phyloP scores from a whole-genome alignment of 805 yeast species.

The Lachancea thermotolerans region DNA sequence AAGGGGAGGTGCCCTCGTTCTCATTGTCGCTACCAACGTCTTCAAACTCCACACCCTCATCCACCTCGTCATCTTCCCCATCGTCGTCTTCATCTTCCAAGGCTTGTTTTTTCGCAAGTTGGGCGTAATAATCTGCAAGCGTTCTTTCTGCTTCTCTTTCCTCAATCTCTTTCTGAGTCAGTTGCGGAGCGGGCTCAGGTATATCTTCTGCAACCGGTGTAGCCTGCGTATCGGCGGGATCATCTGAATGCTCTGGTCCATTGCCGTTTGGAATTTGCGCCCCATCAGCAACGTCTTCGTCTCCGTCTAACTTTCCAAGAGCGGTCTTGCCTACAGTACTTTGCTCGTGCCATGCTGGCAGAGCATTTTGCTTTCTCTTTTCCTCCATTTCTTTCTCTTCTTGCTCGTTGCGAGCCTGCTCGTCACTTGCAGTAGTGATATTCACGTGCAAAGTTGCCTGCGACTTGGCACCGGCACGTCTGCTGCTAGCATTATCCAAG shows the following conservation, averaged over 20 bases:
- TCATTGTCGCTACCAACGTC: conserved; percentile 15
- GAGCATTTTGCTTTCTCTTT: conserved; percentile 82
- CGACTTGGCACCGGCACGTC: conserved; percentile 51
- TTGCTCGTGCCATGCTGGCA: conserved; percentile 94
- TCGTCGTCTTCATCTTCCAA: conserved; percentile 55
- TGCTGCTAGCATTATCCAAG: conserved; percentile 36
- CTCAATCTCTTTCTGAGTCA: conserved; percentile 37
- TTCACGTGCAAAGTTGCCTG: conserved; percentile 87
- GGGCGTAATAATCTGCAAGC: conserved; percentile 66
- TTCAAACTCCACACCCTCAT: conserved; percentile 18
- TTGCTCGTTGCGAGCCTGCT: conserved; percentile 58
- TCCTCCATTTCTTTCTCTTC: conserved; percentile 59
- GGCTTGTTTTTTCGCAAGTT: conserved; percentile 63
- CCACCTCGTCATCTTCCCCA: conserved; percentile 40
- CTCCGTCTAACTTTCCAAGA: conserved; percentile 48
- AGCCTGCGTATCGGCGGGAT: conserved; percentile 7
- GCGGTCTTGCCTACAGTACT: conserved; percentile 76
- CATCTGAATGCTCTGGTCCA: conserved; percentile 16
- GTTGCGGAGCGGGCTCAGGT: conserved; percentile 6
- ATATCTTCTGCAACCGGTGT: conserved; percentile 2
- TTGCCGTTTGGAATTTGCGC: conserved; percentile 10
- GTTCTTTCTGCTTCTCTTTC: conserved; percentile 69
- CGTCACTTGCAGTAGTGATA: conserved; percentile 81
- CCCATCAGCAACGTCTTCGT: conserved; percentile 33
- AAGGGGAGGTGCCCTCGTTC: background rate